phyloP scores from a whole-genome alignment of 148 eudicot genomes.

The Fagopyrum esculentum region DNA sequence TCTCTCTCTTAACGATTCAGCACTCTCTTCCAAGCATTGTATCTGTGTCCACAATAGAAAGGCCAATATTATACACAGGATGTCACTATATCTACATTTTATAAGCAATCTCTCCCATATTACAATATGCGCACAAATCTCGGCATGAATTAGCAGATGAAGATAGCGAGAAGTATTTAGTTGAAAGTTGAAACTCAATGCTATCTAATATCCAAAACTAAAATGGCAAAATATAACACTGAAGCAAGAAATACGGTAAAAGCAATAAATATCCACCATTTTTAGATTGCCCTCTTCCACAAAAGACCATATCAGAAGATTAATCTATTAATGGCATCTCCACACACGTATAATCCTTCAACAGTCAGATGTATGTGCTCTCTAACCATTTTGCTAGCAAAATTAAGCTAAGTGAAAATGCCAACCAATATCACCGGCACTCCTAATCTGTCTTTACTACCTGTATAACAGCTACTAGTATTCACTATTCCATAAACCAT shows the following conservation, averaged over 20 bases:
- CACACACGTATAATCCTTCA: background rate
- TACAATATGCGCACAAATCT: background rate
- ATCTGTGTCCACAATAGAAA: slow-evolving; percentile 38
- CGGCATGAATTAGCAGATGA: background rate
- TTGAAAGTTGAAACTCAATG: background rate
- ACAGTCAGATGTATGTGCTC: background rate
- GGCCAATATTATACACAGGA: background rate
- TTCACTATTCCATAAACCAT: background rate
- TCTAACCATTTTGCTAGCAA: background rate
- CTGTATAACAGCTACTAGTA: background rate
- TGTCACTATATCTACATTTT: background rate
- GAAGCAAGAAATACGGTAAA: background rate
- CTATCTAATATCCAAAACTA: background rate
- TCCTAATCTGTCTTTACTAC: background rate
- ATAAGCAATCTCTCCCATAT: background rate
- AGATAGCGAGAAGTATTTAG: background rate
- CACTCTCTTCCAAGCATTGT: slow-evolving; percentile 84
- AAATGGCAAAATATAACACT: background rate
- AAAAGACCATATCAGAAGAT: background rate
- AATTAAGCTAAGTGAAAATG: background rate
- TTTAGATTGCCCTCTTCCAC: background rate
- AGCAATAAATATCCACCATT: background rate
- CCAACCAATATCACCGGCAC: slow-evolving; percentile 1
- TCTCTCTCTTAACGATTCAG: slow-evolving; percentile 86
- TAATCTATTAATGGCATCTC: background rate